Evolutionary conservation across 139 green algal genomes (phyloP).

Genomic region (Penium margaritaceum): DNA sequence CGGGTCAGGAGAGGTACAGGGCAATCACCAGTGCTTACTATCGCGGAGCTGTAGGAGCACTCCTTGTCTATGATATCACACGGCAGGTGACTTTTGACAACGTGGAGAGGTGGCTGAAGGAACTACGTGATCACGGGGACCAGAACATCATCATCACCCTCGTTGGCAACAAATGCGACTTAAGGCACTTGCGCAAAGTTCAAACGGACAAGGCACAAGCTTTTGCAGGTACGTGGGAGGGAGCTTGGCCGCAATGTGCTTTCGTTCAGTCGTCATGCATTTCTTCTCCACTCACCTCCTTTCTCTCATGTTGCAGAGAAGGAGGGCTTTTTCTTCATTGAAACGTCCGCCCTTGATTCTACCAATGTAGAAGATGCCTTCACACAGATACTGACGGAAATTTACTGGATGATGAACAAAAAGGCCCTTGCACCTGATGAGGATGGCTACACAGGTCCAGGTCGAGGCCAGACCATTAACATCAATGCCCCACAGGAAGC

Average conservation of each 20-base stretch:
- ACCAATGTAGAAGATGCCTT: conserved; percentile 31
- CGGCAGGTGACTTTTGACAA: conserved; percentile 93
- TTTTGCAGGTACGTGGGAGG: conserved; percentile 35
- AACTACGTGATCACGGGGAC: conserved; percentile 93
- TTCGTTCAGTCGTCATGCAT: not conserved
- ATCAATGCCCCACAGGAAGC: conserved; percentile 4
- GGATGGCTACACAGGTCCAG: conserved; percentile 1
- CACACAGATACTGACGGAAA: conserved; percentile 21
- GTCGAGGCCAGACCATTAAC: conserved; percentile 8
- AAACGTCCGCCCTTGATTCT: conserved; percentile 24
- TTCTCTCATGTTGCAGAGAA: conserved; percentile 14
- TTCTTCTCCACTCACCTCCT: not conserved
- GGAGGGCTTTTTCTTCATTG: conserved; percentile 29
- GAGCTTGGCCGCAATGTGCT: not conserved
- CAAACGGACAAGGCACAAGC: conserved; percentile 74
- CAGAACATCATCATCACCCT: conserved; percentile 97
- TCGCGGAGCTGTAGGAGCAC: conserved; percentile 85
- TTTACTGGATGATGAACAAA: conserved; percentile 67
- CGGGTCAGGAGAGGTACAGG: conserved; percentile 91
- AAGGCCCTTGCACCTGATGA: conserved; percentile 3
- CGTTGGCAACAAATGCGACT: conserved; percentile 96
- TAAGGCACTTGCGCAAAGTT: conserved; percentile 86
- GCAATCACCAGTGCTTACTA: conserved; percentile 99
- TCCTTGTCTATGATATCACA: conserved; percentile 98
- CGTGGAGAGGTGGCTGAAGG: conserved; percentile 94